phyloP scores from a whole-genome alignment of 139 green algal genomes.

The Auxenochlorella pyrenoidosa region DNA sequence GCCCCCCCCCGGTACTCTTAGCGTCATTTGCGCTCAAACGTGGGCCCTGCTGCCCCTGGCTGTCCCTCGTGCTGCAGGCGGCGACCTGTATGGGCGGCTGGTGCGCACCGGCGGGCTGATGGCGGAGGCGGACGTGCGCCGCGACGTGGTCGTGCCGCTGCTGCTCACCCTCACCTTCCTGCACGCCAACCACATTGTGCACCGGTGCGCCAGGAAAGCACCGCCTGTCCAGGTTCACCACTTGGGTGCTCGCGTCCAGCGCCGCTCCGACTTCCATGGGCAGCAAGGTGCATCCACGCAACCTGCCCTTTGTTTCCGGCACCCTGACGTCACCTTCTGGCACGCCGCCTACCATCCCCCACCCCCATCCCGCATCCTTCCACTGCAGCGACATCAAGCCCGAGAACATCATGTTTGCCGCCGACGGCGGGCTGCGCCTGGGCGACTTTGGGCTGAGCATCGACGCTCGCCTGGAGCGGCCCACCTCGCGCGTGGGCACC shows the following conservation, averaged over 20 bases:
- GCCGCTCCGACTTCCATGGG: neutral
- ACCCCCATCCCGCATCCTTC: neutral
- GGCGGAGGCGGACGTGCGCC: conserved; percentile 58
- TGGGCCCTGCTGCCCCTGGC: neutral
- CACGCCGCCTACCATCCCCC: no score
- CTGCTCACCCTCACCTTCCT: conserved; percentile 80
- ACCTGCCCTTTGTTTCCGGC: neutral
- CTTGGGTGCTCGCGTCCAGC: no score
- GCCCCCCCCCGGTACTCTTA: no score
- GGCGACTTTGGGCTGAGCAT: conserved; percentile 79
- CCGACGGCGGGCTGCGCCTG: conserved; percentile 56
- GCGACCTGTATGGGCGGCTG: conserved; percentile 83
- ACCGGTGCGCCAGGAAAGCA: conserved; percentile 38
- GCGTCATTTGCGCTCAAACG: no score
- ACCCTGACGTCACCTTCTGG: no score
- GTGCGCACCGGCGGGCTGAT: conserved; percentile 67
- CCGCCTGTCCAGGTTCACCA: no score
- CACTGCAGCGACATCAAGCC: conserved; percentile 72
- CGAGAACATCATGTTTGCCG: conserved; percentile 88
- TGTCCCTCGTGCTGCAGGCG: conserved; percentile 42
- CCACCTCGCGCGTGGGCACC: conserved; percentile 60
- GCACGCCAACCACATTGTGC: conserved; percentile 69
- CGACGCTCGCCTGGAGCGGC: conserved; percentile 51
- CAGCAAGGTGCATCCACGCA: neutral
- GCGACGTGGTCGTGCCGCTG: conserved; percentile 75